Evolutionary conservation across 441 rosid species (phyloP).

Genomic region (Populus hybrid): DNA sequence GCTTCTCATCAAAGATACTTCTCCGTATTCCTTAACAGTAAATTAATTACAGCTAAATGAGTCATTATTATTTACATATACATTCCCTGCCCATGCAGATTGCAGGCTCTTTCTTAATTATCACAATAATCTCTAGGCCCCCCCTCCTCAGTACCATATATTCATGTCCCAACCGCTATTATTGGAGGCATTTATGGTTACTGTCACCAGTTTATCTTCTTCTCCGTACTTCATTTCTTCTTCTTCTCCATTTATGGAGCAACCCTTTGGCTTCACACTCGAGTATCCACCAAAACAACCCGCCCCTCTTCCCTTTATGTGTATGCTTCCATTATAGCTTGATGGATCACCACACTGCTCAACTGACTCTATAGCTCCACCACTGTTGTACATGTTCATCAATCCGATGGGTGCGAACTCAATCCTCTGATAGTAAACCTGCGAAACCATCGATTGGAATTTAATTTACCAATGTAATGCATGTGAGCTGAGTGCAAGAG

Average conservation of each 20-base stretch:
- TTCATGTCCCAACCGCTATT: no score
- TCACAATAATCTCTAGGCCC: background rate
- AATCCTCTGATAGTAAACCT: slow-evolving; percentile 36
- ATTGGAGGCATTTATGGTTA: no score
- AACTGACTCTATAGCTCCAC: slow-evolving; percentile 43
- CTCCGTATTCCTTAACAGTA: background rate
- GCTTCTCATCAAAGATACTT: background rate
- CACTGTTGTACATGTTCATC: slow-evolving; percentile 47
- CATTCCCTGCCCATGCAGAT: background rate
- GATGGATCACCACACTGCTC: background rate
- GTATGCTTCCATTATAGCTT: slow-evolving; percentile 4
- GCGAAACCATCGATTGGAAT: background rate
- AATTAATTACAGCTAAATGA: background rate
- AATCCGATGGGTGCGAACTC: slow-evolving; percentile 51
- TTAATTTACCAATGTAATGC: no score
- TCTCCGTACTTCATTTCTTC: slow-evolving; percentile 24
- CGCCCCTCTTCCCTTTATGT: slow-evolving; percentile 41
- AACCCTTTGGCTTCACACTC: slow-evolving; percentile 31
- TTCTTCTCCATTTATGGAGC: slow-evolving; percentile 27
- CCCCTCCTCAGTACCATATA: background rate
- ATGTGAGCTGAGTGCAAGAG: background rate
- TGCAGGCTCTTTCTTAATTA: background rate
- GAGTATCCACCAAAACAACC: slow-evolving; percentile 52
- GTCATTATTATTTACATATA: background rate
- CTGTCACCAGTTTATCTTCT: slow-evolving; percentile 28